Evolutionary conservation across 208 protist genomes (phyloP), one percentile per base, ranked within the genome.

Genomic region (Phytomonas sp.): DNA sequence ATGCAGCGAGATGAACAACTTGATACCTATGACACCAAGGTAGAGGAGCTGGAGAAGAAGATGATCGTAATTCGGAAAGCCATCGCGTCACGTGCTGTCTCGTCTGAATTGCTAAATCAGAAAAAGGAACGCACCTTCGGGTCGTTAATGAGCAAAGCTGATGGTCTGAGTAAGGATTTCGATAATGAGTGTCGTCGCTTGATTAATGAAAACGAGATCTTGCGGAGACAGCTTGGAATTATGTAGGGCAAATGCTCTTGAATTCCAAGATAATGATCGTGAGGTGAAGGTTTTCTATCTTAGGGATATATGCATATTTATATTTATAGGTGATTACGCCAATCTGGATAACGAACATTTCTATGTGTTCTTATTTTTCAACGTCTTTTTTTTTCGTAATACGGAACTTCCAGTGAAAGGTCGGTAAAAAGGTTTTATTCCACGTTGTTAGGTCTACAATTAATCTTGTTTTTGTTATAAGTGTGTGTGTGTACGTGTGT

Each of bases 11-110:
- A 95, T 51, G 66, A 78, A 36, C 85, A 91, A 76, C 78, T 95
- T 15, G 81, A 87, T 34, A 72, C 72, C 37, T 75, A 87, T 73
- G 89, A 95, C 74, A 78, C 78, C 17, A 82, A 83, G 60, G 75
- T 95, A 6, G 87, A 95, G 76, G 77, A 88, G 70, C 73, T 93
- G 62, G 86, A 92, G 68, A 68, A 71, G 15, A 95, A 93, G 74
- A 76, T 89, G 20, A 20, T 71, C 28, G 82, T 95, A 66, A 68
- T 95, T 37, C 81, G 88, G 71, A 83, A 75, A 65, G 89, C 87
- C 8, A 85, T 93, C 59, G 73, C 79, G 13, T 92, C 89, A 15
- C 82, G 83, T 26, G 71, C 77, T 31, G 74, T 79, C 4, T 84
- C 78, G 11, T 80, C 89, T 15, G 75, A 87, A 65, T 75, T 91